Percentiles rank a stretch among this genome's conserved stretches.
These are phyloP conservation scores for Tetrahymena borealis DNA, from an alignment of 73 alveolate genomes.

Conservation along the genomic window DNA sequence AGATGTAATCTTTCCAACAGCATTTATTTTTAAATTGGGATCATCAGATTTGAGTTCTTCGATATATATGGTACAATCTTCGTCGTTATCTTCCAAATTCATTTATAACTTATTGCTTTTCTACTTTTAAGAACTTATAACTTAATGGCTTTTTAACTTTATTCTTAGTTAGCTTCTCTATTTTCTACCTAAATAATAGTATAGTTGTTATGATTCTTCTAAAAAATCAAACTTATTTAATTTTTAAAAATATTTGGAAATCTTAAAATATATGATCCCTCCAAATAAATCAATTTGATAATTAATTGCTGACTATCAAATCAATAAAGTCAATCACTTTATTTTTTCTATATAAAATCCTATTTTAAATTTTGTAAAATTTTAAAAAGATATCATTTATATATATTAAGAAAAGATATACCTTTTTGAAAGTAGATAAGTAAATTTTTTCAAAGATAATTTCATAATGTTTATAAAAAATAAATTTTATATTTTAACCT, in stretches of 20 bases:
- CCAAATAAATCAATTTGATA: no score
- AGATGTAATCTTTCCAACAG: constrained; percentile 26
- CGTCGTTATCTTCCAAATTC: constrained; percentile 15
- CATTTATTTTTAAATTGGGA: constrained; percentile 34
- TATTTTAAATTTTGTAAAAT: no score
- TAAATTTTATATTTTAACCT: no score
- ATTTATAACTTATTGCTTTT: not conserved
- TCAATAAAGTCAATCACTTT: no score
- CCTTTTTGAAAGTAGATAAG: no score
- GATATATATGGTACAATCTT: constrained; percentile 39
- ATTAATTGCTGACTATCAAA: no score
- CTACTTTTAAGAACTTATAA: not conserved
- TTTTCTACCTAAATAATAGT: not conserved
- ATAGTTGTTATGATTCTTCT: not conserved
- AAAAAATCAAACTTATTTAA: not conserved
- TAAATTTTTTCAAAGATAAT: no score
- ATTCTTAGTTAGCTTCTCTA: not conserved
- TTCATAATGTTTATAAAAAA: no score
- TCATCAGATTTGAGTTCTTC: constrained; percentile 44
- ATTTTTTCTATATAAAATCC: no score
- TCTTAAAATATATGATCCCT: no score
- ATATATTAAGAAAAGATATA: no score
- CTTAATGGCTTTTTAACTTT: not conserved
- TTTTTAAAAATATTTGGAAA: not conserved
- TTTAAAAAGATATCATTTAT: no score